phyloP scores from a whole-genome alignment of 2,329 filamentous ascomycete genomes.

The Cryphonectria radicalis region DNA sequence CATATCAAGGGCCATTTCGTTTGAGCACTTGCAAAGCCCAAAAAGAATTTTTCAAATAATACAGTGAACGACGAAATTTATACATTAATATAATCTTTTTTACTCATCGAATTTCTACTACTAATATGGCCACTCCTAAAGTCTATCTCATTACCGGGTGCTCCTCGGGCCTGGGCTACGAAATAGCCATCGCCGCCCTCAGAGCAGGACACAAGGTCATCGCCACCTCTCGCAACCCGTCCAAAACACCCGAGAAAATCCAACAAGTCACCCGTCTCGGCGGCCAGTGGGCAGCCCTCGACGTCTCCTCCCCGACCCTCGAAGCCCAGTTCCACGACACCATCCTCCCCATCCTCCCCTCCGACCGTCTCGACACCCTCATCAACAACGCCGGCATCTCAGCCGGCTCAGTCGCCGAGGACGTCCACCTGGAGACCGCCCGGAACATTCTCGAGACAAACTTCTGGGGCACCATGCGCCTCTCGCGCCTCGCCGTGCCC shows the following conservation, averaged over 20 bases:
- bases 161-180: conserved; percentile 22
- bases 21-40: not conserved
- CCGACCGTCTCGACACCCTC: conserved; percentile 22
- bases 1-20: not conserved
- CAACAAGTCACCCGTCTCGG: conserved; percentile 17
- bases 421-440: not conserved
- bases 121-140: conserved; percentile 18
- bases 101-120: not conserved
- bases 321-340: conserved; percentile 14
- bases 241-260: conserved; percentile 12
- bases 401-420: conserved; percentile 8
- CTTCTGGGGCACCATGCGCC: conserved; percentile 21
- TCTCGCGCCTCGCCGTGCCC: conserved; percentile 14
- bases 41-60: not conserved
- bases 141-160: conserved; percentile 28
- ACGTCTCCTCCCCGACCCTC: conserved; percentile 18
- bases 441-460: conserved; percentile 25
- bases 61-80: not conserved
- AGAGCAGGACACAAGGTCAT: conserved; percentile 24
- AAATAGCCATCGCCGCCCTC: conserved; percentile 21
- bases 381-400: conserved; percentile 35
- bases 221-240: conserved; percentile 26
- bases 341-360: conserved; percentile 11
- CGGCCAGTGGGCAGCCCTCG: conserved; percentile 19
- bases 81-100: too few relatives aligned